A percentile compares a stretch with the other conserved stretches of the same genome.
Conservation (phyloP, 2,329 filamentous ascomycete species). For the Pseudogymnoascus sp. region DNA sequence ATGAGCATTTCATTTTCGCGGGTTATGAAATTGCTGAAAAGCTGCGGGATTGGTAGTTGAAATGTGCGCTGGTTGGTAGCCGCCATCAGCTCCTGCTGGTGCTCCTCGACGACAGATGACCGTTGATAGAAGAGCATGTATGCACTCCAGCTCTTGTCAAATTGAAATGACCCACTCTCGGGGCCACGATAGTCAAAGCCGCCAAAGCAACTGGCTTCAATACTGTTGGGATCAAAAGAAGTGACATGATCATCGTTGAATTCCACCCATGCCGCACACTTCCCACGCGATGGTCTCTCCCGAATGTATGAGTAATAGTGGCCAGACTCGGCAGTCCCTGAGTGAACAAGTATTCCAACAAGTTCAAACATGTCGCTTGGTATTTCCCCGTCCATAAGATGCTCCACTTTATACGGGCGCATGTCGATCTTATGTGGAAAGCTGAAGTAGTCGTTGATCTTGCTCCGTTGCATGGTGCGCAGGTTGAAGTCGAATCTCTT, state of each 20-base stretch:
- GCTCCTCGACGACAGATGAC: slow-evolving; percentile 53
- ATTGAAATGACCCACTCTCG: slow-evolving; percentile 39
- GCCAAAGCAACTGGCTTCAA: slow-evolving; percentile 76
- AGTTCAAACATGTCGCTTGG: slow-evolving; percentile 79
- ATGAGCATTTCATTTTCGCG: slow-evolving; percentile 67
- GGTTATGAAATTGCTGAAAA: slow-evolving; percentile 53
- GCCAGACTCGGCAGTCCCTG: slow-evolving; percentile 84
- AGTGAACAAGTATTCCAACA: slow-evolving; percentile 90
- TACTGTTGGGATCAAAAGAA: slow-evolving; percentile 64
- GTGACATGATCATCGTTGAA: slow-evolving; percentile 88
- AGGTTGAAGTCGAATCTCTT: slow-evolving; percentile 83
- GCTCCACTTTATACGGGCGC: slow-evolving; percentile 80
- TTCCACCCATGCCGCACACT: slow-evolving; percentile 64
- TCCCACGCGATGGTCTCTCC: slow-evolving; percentile 55
- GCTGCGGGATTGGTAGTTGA: slow-evolving; percentile 39
- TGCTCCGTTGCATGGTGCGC: slow-evolving; percentile 69
- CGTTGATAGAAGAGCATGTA: slow-evolving; percentile 99
- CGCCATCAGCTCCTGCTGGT: slow-evolving; percentile 41
- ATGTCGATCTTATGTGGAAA: slow-evolving; percentile 83
- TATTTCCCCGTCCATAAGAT: slow-evolving; percentile 58
- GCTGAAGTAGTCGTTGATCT: slow-evolving; percentile 91
- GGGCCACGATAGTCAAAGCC: slow-evolving; percentile 51
- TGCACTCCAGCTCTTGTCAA: slow-evolving; percentile 73
- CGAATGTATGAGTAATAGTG: slow-evolving; percentile 97
- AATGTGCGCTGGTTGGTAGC: slow-evolving; percentile 34